Conservation (phyloP, 2,329 filamentous ascomycete species). For the Pseudocercospora pini-densiflorae region DNA sequence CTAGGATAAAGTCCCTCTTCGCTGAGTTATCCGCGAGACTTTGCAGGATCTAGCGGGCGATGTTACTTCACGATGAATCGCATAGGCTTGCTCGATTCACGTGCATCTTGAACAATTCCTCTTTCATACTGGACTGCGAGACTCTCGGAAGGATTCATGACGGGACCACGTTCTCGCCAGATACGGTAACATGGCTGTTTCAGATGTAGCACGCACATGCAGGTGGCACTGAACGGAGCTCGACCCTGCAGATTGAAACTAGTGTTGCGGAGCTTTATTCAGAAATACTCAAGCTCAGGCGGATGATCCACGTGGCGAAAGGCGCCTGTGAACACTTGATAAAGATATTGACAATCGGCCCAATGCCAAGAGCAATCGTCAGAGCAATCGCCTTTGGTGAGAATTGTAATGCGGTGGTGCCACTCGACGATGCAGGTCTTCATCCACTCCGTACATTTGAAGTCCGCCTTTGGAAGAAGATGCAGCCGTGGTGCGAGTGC, state of each 20-base stretch:
- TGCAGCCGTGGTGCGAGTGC: too few species aligned
- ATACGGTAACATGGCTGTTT: neutral
- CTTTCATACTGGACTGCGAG: neutral
- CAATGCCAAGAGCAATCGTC: neutral
- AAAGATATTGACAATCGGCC: neutral
- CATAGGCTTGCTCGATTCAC: neutral
- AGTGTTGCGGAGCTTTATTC: neutral
- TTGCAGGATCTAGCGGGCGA: too few species aligned
- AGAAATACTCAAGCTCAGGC: neutral
- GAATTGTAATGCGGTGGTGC: neutral
- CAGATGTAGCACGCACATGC: slow-evolving; percentile 1
- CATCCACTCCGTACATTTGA: neutral
- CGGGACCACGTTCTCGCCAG: neutral
- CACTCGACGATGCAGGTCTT: neutral
- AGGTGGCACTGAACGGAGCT: neutral
- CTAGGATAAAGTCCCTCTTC: neutral
- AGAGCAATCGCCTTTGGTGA: too few species aligned
- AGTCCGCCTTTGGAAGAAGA: too few species aligned
- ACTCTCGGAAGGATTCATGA: neutral
- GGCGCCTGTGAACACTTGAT: neutral
- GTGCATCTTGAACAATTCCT: neutral
- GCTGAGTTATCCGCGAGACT: neutral
- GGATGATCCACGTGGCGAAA: neutral
- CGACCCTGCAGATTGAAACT: slow-evolving; percentile 3
- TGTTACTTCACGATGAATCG: too few species aligned